Base-by-base conservation (phyloP, 2,329 filamentous ascomycete species). In the Pyrenophora graminea region DNA sequence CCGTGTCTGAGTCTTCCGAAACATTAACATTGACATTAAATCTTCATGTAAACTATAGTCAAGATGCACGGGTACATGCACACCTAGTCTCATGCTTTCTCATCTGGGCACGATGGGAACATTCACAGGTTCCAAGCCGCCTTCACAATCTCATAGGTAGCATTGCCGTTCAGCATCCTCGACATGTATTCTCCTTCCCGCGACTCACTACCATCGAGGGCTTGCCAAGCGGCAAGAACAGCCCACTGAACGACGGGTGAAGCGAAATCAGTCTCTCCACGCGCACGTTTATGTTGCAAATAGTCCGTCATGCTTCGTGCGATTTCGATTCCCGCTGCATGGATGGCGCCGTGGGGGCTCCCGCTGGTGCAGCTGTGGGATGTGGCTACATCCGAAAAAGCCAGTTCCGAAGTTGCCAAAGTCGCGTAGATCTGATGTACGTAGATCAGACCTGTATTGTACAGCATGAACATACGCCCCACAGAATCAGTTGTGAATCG, bases 391-490 rank as follows among this genome's bases (percentile, higher is more conserved):
- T 23, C 12, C n/a, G 9, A 6, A 23, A n/a, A 13, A 25, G 30
- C 13, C 15, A 18, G 3, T 27, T 6, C 6, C 8, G 6, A 25
- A 10, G 3, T 4, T 17, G 18, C n/a, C 34, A 8, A 53, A 2
- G 59, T 59, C 3, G 52, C 42, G 23, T 67, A 52, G n/a, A 68
- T 46, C 13, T 48, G 43, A 6, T 68, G 51, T 15, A 69, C 56
- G 32, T 63, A 48, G n/a, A 69, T 63, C 7, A 67, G 48, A n/a
- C 62, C 53, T 12, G 60, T 64, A 39, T 66, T 65, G 46, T 69
- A 69, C 5, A 70, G 48, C 64, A 69, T 67, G 17, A 62, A 45
- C 50, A 61, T 62, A 6, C 51, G 59, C 2, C 61, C 45, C 3
- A 55, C 38, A 5, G 51, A 44, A 1, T 40, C 45, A 31, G 42